Evolutionary conservation across 2,329 filamentous ascomycete genomes (phyloP), one percentile per base, ranked within the genome.

Genomic region (Helicocarpus griseus): DNA sequence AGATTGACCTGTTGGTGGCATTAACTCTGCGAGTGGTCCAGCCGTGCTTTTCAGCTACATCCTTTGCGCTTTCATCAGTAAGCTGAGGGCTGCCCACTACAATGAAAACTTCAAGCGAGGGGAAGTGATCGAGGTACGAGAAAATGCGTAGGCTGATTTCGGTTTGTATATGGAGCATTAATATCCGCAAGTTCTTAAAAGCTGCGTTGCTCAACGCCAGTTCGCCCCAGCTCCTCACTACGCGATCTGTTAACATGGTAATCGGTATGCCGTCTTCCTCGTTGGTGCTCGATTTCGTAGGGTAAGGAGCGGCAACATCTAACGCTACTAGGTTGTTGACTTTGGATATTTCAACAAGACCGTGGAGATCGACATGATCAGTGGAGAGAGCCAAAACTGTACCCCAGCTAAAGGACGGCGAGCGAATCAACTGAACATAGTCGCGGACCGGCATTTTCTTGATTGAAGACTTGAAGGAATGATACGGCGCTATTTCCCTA

Each of bases 221-320:
- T 46, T 74, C 71, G 22, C 66, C 57, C 72, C 72, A 74, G 13
- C 65, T 64, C 50, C 66, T 64, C 21, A 73, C 51, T 21, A 73
- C 60, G 4, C 71, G 64, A 53, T 73, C 67, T 48, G 64, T 65
- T 31, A 74, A 53, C 11, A 13, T 36, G 7, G 56, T 53, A 1
- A 60, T 58, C 28, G 53, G 28, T 5, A 55, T 39, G 44, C 46
- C 52, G 9, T 59, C 57, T 0, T 47, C 52, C 4, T 29, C 48
- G 8, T 50, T 14, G 41, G 21, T 19, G n/a, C 13, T 11, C 46
- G 14, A 56, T 22, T 39, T 50, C 49, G 3, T 31, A 19, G 58
- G 55, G 5, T 54, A 53, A 9, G 63, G 58, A 40, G 53, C 60
- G 22, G 57, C 54, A 26, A 72, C 56, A 44, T 73, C 69, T 45